A percentile compares a stretch with the other conserved stretches of the same genome.
Evolutionary conservation across 2,329 filamentous ascomycete genomes (phyloP).

Genomic region (Albophoma yamanashiensis): DNA sequence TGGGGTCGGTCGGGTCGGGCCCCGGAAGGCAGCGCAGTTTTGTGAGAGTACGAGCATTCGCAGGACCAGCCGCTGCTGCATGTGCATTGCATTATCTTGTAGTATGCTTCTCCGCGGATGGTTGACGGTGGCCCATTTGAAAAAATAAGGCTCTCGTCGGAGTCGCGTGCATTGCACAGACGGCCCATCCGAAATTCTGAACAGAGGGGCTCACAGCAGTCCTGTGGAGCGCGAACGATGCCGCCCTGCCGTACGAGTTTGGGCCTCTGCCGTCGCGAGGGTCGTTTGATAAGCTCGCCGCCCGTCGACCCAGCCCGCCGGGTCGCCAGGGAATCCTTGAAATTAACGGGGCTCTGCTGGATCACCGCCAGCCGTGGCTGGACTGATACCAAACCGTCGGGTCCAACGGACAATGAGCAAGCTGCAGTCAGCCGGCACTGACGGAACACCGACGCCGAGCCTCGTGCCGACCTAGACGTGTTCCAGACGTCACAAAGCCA

Average conservation of each 20-base stretch:
- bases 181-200: background rate
- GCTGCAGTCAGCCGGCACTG: background rate
- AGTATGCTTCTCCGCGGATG: background rate
- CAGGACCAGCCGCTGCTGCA: background rate
- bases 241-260: too few relatives aligned
- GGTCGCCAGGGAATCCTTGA: background rate
- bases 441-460: background rate
- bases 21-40: background rate
- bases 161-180: background rate
- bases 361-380: background rate
- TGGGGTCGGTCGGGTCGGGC: too few relatives aligned
- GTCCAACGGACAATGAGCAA: background rate
- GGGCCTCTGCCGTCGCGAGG: background rate
- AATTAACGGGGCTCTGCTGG: background rate
- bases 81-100: background rate
- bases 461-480: background rate
- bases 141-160: background rate
- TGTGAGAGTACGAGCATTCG: background rate
- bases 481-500: background rate
- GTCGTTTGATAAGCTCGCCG: too few relatives aligned
- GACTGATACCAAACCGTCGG: constrained; percentile 1
- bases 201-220: background rate
- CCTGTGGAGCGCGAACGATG: background rate
- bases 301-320: background rate
- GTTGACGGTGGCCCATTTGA: background rate